phyloP scores from a whole-genome alignment of 2,329 filamentous ascomycete species.

The Lachnellula suecica region DNA sequence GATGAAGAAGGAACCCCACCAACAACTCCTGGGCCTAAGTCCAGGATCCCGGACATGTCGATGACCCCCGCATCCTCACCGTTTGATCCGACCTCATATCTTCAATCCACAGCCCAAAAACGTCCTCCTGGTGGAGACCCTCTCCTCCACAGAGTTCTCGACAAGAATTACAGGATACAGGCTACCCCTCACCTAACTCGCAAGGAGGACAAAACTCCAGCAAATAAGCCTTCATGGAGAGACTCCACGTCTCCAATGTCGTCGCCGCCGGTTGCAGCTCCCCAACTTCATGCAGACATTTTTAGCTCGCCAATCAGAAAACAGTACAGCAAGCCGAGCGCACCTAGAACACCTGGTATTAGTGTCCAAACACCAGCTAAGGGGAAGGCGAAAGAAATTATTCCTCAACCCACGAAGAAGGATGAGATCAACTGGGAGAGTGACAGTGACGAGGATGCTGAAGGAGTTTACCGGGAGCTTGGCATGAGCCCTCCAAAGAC shows the following conservation, averaged over 20 bases:
- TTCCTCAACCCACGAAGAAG: conserved; percentile 35
- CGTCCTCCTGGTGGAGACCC: conserved; percentile 63
- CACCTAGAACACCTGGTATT: conserved; percentile 74
- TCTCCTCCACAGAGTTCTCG: conserved; percentile 84
- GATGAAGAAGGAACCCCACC: conserved; percentile 39
- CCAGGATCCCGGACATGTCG: conserved; percentile 59
- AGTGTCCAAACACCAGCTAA: conserved; percentile 78
- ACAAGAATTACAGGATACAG: conserved; percentile 93
- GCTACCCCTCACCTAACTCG: conserved; percentile 75
- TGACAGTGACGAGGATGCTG: conserved; percentile 58
- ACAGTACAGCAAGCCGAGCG: conserved; percentile 32
- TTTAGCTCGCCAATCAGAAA: conserved; percentile 72
- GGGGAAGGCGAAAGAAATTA: conserved; percentile 50
- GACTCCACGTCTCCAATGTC: conserved; percentile 47
- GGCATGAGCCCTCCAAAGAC: conserved; percentile 92
- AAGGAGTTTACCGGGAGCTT: conserved; percentile 55
- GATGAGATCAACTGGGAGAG: conserved; percentile 72
- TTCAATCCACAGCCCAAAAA: conserved; percentile 36
- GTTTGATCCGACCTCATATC: conserved; percentile 48
- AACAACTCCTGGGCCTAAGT: conserved; percentile 34
- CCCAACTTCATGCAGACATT: conserved; percentile 79
- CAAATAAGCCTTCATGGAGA: conserved; percentile 32
- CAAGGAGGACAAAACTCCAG: conserved; percentile 36
- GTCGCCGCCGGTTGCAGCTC: conserved; percentile 76
- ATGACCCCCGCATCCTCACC: conserved; percentile 61